Evolutionary conservation across 371 early-diverging fungal genomes (phyloP).

Genomic region (Apophysomyces elegans): DNA sequence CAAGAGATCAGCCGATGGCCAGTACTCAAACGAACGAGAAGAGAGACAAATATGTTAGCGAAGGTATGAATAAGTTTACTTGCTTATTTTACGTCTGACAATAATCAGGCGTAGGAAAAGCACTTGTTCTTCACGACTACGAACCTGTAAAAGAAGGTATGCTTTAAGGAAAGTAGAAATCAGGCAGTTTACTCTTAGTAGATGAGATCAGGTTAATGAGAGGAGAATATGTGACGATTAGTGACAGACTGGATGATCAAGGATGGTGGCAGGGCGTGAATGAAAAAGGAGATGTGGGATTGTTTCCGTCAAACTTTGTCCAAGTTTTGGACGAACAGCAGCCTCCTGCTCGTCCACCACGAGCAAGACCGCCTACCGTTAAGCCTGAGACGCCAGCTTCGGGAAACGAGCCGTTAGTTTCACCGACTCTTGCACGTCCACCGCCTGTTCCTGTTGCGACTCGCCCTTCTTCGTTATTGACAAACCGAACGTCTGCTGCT

Average conservation of each 20-base stretch:
- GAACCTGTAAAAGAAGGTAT: constrained; percentile 62
- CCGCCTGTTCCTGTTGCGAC: constrained; percentile 55
- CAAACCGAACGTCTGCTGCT: constrained; percentile 22
- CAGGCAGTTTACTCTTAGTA: constrained; percentile 12
- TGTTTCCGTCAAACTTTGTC: constrained; percentile 65
- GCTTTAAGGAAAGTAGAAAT: not conserved
- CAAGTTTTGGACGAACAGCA: constrained; percentile 56
- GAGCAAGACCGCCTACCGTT: constrained; percentile 48
- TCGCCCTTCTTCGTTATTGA: constrained; percentile 43
- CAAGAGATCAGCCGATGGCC: too few species aligned
- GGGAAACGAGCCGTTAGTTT: constrained; percentile 11
- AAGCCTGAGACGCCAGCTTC: constrained; percentile 27
- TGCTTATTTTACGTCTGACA: not conserved
- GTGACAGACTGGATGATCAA: constrained; percentile 58
- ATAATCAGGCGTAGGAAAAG: constrained; percentile 33
- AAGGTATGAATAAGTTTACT: constrained; percentile 4
- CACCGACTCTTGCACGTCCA: constrained; percentile 32
- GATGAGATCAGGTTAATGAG: constrained; percentile 60
- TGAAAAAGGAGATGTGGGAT: constrained; percentile 59
- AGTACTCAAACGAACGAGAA: not conserved
- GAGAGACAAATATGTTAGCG: not conserved
- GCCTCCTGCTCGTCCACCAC: constrained; percentile 38
- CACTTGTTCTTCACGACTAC: constrained; percentile 62
- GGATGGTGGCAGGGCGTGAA: constrained; percentile 69
- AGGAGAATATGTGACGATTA: constrained; percentile 56